phyloP scores from a whole-genome alignment of 371 early-diverging fungal species.

The Mucor sp. region DNA sequence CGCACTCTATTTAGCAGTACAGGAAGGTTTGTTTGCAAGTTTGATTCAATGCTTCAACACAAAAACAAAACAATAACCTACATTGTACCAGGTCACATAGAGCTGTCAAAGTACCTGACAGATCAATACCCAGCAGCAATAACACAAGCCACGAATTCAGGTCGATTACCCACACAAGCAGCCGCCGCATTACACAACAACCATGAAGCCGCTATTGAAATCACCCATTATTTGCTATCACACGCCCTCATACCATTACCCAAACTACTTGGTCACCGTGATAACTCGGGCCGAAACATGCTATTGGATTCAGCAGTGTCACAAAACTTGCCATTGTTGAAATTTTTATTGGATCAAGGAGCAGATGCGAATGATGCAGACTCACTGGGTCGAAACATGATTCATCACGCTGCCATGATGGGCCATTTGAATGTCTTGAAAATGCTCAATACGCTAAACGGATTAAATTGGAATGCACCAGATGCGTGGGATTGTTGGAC shows the following conservation, averaged over 20 bases:
- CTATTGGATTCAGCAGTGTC: slow-evolving; percentile 46
- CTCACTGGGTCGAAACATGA: slow-evolving; percentile 43
- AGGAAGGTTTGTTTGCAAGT: slow-evolving; percentile 39
- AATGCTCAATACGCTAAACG: slow-evolving; percentile 8
- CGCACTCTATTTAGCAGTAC: slow-evolving; percentile 54
- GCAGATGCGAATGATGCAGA: slow-evolving; percentile 45
- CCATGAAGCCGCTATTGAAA: not conserved
- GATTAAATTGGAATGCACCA: slow-evolving; percentile 31
- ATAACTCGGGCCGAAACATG: slow-evolving; percentile 49
- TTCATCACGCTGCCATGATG: slow-evolving; percentile 57
- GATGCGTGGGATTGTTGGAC: slow-evolving; percentile 58
- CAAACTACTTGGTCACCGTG: slow-evolving; percentile 29
- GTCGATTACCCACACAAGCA: slow-evolving; percentile 49
- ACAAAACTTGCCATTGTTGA: slow-evolving; percentile 34
- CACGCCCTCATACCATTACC: slow-evolving; percentile 15
- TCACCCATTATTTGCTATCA: slow-evolving; percentile 28
- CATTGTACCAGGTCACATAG: slow-evolving; percentile 35
- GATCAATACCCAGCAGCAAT: slow-evolving; percentile 37
- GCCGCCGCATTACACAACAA: slow-evolving; percentile 30
- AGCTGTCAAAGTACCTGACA: slow-evolving; percentile 39
- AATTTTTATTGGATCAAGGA: slow-evolving; percentile 30
- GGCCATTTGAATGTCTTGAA: slow-evolving; percentile 38
- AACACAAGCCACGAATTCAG: slow-evolving; percentile 41
- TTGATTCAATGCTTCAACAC: not conserved
- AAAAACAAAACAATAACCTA: no score